phyloP scores from a whole-genome alignment of 495 filamentous ascomycete species.

The Lasiosphaeria miniovina region DNA sequence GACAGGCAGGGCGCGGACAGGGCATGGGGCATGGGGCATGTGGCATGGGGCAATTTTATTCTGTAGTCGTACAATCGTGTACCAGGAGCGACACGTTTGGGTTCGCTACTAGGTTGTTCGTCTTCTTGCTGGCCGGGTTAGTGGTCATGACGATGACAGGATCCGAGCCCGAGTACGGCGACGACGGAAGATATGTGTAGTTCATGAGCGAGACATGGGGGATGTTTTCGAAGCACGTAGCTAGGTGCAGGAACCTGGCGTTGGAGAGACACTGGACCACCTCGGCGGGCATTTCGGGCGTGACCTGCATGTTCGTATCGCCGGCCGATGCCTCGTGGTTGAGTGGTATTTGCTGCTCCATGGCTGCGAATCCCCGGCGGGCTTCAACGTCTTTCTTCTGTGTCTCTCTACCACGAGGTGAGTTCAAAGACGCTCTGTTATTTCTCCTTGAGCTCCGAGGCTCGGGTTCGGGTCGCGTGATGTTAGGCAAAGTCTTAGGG shows the following conservation, averaged over 20 bases:
- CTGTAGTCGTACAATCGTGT: slow-evolving; percentile 67
- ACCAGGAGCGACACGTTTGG: slow-evolving; percentile 92
- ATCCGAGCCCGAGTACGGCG: slow-evolving; percentile 61
- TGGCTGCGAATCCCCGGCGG: slow-evolving; percentile 9
- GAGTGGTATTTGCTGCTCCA: slow-evolving; percentile 57
- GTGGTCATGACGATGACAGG: slow-evolving; percentile 93
- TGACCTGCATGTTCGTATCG: slow-evolving; percentile 65
- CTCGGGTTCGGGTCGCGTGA: too few relatives aligned
- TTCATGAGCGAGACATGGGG: slow-evolving; percentile 98
- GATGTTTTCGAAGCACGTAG: slow-evolving; percentile 75
- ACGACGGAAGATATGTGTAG: slow-evolving; percentile 91
- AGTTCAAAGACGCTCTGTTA: too few relatives aligned
- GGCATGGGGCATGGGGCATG: background rate
- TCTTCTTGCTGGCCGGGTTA: slow-evolving; percentile 84
- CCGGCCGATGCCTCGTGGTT: slow-evolving; percentile 73
- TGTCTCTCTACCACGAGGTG: too few relatives aligned
- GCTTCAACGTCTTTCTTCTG: background rate
- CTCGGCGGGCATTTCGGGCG: slow-evolving; percentile 69
- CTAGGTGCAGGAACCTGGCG: slow-evolving; percentile 94
- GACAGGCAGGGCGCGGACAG: too few relatives aligned
- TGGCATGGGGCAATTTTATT: background rate
- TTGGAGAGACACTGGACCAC: slow-evolving; percentile 90
- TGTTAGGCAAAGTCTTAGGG: too few relatives aligned
- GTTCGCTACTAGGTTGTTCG: slow-evolving; percentile 78
- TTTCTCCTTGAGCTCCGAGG: too few relatives aligned